Conservation (phyloP, 805 yeast species). For the Peterozyma toletana region DNA sequence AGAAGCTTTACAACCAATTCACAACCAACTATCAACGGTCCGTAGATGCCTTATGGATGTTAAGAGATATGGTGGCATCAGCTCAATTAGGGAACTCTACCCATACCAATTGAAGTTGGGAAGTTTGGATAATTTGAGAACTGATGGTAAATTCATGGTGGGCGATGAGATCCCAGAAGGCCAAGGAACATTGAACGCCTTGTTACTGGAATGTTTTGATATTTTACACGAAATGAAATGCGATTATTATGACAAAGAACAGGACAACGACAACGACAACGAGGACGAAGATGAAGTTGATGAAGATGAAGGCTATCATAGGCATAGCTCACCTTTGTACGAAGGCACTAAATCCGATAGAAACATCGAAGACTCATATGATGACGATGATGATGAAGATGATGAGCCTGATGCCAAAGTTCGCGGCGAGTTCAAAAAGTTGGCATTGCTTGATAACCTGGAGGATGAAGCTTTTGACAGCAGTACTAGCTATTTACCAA, state of each 20-base stretch:
- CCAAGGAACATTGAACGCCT: slow-evolving; percentile 89
- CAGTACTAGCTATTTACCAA: slow-evolving; percentile 14
- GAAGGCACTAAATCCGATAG: slow-evolving; percentile 13
- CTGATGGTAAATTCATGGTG: slow-evolving; percentile 87
- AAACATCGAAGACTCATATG: slow-evolving; percentile 24
- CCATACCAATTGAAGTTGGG: slow-evolving; percentile 95
- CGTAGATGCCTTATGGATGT: slow-evolving; percentile 85
- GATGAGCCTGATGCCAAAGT: slow-evolving; percentile 5
- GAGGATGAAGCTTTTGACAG: slow-evolving; percentile 17
- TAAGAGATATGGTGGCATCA: slow-evolving; percentile 87
- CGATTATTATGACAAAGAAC: slow-evolving; percentile 65
- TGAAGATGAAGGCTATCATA: slow-evolving; percentile 6
- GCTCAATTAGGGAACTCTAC: slow-evolving; percentile 80
- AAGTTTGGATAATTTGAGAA: slow-evolving; percentile 76
- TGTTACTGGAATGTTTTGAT: slow-evolving; percentile 91
- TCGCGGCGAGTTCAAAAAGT: slow-evolving; percentile 6
- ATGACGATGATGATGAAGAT: slow-evolving; percentile 15
- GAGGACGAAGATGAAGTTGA: slow-evolving; percentile 18
- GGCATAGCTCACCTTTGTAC: not conserved
- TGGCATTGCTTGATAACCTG: no score
- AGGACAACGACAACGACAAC: slow-evolving; percentile 15
- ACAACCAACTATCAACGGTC: slow-evolving; percentile 88
- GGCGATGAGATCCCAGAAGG: slow-evolving; percentile 94
- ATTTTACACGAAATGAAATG: slow-evolving; percentile 84
- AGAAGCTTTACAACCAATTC: slow-evolving; percentile 88